Conservation (phyloP, 345 rosid genomes). For the Litchi chinensis region DNA sequence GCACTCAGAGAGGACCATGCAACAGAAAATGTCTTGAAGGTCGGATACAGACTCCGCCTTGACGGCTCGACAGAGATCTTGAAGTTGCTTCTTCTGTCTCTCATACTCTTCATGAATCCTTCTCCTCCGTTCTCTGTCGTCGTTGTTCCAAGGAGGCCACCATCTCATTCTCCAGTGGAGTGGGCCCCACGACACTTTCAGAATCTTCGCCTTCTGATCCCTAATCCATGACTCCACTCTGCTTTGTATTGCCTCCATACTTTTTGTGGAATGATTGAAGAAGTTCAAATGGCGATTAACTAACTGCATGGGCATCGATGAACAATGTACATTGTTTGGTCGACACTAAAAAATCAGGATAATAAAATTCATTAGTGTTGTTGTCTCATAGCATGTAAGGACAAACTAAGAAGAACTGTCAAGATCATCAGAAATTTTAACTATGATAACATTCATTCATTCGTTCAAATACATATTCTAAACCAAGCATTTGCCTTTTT, state of each 20-base stretch:
- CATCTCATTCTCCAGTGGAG: slow-evolving; percentile 76
- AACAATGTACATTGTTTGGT: background rate
- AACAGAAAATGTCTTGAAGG: slow-evolving; percentile 87
- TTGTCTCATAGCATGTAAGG: background rate
- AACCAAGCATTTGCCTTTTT: background rate
- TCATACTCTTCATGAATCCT: slow-evolving; percentile 76
- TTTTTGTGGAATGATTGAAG: background rate
- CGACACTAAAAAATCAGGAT: background rate
- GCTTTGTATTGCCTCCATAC: slow-evolving; percentile 67
- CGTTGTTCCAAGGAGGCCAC: slow-evolving; percentile 85
- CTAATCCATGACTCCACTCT: slow-evolving; percentile 90
- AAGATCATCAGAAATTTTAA: background rate
- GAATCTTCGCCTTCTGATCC: slow-evolving; percentile 75
- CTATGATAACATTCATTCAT: background rate
- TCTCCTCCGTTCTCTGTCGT: slow-evolving; percentile 55
- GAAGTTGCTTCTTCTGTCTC: slow-evolving; percentile 69
- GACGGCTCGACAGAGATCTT: slow-evolving; percentile 73
- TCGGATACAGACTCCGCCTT: slow-evolving; percentile 85
- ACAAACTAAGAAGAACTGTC: background rate
- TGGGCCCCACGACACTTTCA: slow-evolving; percentile 78
- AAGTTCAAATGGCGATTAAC: background rate
- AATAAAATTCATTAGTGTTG: background rate
- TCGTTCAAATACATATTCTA: background rate
- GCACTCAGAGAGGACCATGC: slow-evolving; percentile 97
- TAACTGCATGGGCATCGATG: no score